These are phyloP conservation scores for Pseudozyma tsukubaensis DNA, from an alignment of 1,284 basidiomycete genomes.

Conservation along the genomic window DNA sequence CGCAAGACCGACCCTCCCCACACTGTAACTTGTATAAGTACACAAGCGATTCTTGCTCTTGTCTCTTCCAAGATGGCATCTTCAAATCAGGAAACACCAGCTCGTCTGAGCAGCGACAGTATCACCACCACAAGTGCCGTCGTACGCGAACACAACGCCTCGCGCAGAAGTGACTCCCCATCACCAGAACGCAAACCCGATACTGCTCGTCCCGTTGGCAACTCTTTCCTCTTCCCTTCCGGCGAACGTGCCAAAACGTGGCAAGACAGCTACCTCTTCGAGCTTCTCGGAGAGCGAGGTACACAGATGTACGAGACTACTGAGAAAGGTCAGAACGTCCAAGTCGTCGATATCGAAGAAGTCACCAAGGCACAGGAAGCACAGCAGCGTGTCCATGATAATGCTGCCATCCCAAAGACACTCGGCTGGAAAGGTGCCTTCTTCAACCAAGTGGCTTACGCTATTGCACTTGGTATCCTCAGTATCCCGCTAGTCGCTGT, in stretches of 20 bases:
- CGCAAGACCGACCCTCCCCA: background rate
- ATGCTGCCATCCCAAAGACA: slow-evolving; percentile 48
- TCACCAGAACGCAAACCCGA: slow-evolving; percentile 33
- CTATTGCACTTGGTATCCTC: slow-evolving; percentile 60
- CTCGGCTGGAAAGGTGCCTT: slow-evolving; percentile 59
- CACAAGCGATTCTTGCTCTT: background rate
- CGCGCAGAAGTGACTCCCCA: slow-evolving; percentile 27
- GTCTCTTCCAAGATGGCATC: slow-evolving; percentile 16
- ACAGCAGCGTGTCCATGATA: slow-evolving; percentile 22
- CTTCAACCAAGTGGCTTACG: slow-evolving; percentile 60
- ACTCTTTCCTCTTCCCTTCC: slow-evolving; percentile 50
- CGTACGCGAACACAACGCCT: slow-evolving; percentile 9
- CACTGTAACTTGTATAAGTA: background rate
- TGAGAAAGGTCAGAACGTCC: slow-evolving; percentile 44
- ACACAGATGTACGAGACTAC: slow-evolving; percentile 34
- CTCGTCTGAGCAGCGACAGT: slow-evolving; percentile 39
- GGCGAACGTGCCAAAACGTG: slow-evolving; percentile 46
- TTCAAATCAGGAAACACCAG: slow-evolving; percentile 19
- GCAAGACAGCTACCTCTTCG: slow-evolving; percentile 52
- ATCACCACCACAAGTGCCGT: slow-evolving; percentile 28
- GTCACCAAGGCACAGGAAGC: slow-evolving; percentile 27
- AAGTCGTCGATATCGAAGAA: slow-evolving; percentile 47
- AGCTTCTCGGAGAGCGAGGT: slow-evolving; percentile 37
- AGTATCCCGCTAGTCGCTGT: slow-evolving; percentile 58
- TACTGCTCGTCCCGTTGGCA: slow-evolving; percentile 23